Base-by-base conservation (phyloP, 2,329 filamentous ascomycete species). In the Hirsutella thompsonii region DNA sequence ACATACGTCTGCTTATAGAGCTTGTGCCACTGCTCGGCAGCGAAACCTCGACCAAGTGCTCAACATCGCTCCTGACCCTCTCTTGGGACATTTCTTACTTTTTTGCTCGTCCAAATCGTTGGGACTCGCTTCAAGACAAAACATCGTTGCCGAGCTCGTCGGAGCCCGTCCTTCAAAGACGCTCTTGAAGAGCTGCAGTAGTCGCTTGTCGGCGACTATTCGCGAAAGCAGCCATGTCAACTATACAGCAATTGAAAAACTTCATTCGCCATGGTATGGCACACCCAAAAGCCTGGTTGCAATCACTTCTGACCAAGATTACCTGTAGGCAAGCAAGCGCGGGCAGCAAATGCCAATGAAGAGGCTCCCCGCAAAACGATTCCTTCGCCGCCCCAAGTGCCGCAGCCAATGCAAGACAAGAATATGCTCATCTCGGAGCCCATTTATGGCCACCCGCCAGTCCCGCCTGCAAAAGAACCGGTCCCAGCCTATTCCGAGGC, bases 211-310 rank as follows among this genome's bases (percentile, higher is more conserved):
- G 46, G 45, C 49, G 44, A 40, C 40, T 34, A 20, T 34, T 23
- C 26, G n/a, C 37, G 3, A 33, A 39, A 36, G 45, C 41, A 51
- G 53, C 46, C 53, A 79, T 79, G 75, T 79, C 75, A 55, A 78
- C 76, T 50, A 94, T 95, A 68, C 90, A 95, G 69, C 92, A 92
- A 60, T 77, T 95, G 55, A 95, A 96, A 68, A 95, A 95, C 66
- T 93, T 96, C 66, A 92, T 96, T 66, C 85, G 90, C 51, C 90
- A 95, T 71, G 90, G 76, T 79, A 66, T 42, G 68, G n/a, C n/a
- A n/a, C n/a, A n/a, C n/a, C n/a, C n/a, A n/a, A n/a, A n/a, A n/a
- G n/a, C n/a, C n/a, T n/a, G n/a, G n/a, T n/a, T n/a, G n/a, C n/a
- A n/a, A n/a, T n/a, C 29, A 20, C 28, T 21, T 30, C 41, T 44